Percentiles rank a stretch among this genome's conserved stretches.
These are phyloP conservation scores for Neolentinus lepideus DNA, from an alignment of 1,284 basidiomycete species.

Conservation along the genomic window DNA sequence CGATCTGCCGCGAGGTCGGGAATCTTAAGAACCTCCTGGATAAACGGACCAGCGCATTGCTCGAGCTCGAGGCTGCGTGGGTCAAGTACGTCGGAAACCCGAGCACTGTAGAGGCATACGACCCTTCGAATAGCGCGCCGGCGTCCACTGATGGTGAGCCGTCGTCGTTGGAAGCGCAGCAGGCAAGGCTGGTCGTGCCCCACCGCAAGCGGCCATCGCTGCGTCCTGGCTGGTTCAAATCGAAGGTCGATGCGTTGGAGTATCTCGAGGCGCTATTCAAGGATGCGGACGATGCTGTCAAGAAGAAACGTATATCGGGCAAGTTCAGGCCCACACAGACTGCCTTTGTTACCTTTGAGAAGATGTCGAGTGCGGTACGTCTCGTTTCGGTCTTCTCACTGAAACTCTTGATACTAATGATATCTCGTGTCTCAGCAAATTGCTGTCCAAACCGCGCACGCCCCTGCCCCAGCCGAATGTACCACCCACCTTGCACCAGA, in stretches of 20 bases:
- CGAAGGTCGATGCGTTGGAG: conserved; percentile 81
- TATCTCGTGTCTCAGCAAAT: conserved; percentile 59
- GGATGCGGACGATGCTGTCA: conserved; percentile 76
- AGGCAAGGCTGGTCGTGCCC: conserved; percentile 59
- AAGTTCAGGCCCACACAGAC: conserved; percentile 76
- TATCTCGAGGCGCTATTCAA: conserved; percentile 75
- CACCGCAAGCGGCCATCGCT: conserved; percentile 66
- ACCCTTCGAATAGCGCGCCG: conserved; percentile 48
- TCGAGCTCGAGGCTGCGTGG: conserved; percentile 82
- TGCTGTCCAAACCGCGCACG: conserved; percentile 82
- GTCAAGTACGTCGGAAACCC: conserved; percentile 90
- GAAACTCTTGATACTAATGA: neutral
- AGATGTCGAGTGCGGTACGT: conserved; percentile 84
- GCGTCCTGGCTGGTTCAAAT: conserved; percentile 57
- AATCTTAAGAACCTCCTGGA: conserved; percentile 71
- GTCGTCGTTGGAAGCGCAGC: conserved; percentile 38
- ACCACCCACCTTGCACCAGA: conserved; percentile 81
- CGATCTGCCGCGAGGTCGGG: conserved; percentile 80
- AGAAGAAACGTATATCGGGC: conserved; percentile 52
- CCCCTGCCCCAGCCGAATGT: conserved; percentile 58
- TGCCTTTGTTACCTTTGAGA: conserved; percentile 97
- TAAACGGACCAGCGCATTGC: conserved; percentile 68
- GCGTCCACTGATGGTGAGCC: conserved; percentile 47
- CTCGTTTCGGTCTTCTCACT: neutral
- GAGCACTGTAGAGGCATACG: conserved; percentile 67